Evolutionary conservation across 208 protist species (phyloP).

Genomic region (Crithidia brevicula): DNA sequence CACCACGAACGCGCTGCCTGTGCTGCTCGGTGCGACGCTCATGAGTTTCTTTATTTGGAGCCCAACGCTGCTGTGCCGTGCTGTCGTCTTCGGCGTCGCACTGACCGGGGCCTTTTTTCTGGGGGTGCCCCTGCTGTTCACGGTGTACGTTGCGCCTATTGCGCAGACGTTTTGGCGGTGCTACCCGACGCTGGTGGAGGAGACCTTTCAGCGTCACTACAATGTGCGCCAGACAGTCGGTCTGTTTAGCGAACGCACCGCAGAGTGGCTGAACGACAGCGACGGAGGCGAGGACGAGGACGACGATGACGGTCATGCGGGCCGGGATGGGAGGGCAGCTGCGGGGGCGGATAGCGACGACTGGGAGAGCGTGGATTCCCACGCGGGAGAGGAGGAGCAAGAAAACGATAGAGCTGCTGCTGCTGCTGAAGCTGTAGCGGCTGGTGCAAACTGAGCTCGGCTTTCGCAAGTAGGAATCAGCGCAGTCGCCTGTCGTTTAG

Average conservation of each 20-base stretch:
- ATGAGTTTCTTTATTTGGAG: conserved; percentile 58
- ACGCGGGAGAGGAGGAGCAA: background rate
- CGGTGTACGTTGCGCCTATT: conserved; percentile 11
- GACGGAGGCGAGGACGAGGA: background rate
- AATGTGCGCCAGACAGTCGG: conserved; percentile 36
- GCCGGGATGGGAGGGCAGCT: too few species aligned
- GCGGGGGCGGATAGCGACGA: background rate
- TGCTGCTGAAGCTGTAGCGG: background rate
- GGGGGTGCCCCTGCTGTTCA: conserved; percentile 9
- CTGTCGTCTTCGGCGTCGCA: conserved; percentile 10
- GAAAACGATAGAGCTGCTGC: background rate
- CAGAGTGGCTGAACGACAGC: too few species aligned
- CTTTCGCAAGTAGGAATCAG: too few species aligned
- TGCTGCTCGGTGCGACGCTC: conserved; percentile 38
- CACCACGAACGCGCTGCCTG: conserved; percentile 16
- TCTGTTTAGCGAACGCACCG: conserved; percentile 3
- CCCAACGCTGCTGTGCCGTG: conserved; percentile 17
- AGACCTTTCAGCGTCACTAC: conserved; percentile 40
- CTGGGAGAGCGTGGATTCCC: conserved; percentile 27
- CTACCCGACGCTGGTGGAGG: conserved; percentile 22
- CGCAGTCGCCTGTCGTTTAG: too few species aligned
- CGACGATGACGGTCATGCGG: too few species aligned
- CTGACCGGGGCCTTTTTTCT: conserved; percentile 14
- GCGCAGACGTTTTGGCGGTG: conserved; percentile 9
- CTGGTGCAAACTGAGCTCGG: background rate